Conservation (phyloP, 176 grass and related monocot species). For the Phoenix dactylifera region DNA sequence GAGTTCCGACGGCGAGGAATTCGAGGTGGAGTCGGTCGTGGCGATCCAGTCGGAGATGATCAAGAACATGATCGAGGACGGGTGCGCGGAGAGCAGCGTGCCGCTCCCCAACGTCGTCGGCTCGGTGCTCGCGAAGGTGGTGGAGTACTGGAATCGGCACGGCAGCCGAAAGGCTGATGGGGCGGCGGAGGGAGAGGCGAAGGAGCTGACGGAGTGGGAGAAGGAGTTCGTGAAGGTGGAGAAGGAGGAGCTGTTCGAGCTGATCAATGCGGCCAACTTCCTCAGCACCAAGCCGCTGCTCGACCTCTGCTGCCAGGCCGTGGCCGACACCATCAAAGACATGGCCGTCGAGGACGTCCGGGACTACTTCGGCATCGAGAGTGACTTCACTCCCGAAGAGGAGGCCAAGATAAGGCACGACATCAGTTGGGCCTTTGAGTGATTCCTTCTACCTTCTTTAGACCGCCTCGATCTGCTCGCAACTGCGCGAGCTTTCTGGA, state of each 20-base stretch:
- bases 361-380: neutral
- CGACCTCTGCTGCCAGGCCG: neutral
- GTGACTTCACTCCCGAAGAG: constrained; percentile 3
- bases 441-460: no score
- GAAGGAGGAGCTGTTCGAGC: neutral
- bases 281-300: neutral
- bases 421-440: no score
- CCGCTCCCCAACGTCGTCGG: neutral
- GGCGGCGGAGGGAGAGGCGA: neutral
- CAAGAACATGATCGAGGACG: neutral
- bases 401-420: no score
- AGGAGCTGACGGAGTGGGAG: neutral
- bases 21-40: neutral
- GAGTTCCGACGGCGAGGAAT: constrained; percentile 7
- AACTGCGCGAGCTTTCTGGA: no score
- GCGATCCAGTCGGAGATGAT: constrained; percentile 11
- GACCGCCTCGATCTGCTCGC: no score
- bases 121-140: constrained; percentile 1
- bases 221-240: neutral
- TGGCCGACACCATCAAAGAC: neutral
- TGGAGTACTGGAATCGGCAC: constrained; percentile 20
- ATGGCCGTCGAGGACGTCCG: constrained; percentile 11
- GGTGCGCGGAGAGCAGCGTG: neutral
- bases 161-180: no score
- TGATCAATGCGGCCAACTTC: neutral